Percentiles rank a stretch among this genome's conserved stretches.
Evolutionary conservation across 306 rosid genomes (phyloP).

Genomic region (Cucumis hystrix): DNA sequence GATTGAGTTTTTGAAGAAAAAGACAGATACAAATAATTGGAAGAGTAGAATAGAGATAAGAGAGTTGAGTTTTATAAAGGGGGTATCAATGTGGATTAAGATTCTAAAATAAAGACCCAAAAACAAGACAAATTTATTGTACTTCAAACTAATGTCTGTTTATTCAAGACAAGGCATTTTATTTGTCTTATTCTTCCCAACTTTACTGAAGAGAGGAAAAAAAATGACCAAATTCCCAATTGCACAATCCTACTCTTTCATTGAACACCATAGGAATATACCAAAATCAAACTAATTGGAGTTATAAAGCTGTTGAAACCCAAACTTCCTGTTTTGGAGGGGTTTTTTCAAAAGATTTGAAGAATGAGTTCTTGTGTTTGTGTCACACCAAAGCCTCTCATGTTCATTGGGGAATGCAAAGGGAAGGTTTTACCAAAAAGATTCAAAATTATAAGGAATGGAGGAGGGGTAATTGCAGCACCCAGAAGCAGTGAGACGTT

Average conservation of each 20-base stretch:
- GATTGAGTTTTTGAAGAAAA: neutral
- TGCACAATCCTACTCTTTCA: neutral
- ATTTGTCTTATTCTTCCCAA: neutral
- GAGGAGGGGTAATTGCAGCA: slow-evolving; percentile 27
- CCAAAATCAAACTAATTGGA: neutral
- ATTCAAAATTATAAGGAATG: slow-evolving; percentile 7
- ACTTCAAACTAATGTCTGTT: neutral
- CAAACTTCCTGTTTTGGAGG: neutral
- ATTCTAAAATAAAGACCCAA: neutral
- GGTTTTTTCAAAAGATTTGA: neutral
- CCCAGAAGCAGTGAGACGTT: slow-evolving; percentile 19
- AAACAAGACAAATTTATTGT: slow-evolving; percentile 1
- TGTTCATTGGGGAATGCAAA: slow-evolving; percentile 7
- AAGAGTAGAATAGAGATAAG: neutral
- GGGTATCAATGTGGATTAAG: neutral
- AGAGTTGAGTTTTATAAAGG: neutral
- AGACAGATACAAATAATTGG: neutral
- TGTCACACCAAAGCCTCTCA: slow-evolving; percentile 21
- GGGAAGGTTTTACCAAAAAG: slow-evolving; percentile 9
- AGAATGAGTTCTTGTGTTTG: slow-evolving; percentile 39
- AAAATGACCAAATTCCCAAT: neutral
- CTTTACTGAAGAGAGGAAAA: neutral
- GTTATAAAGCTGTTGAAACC: neutral
- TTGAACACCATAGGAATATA: neutral
- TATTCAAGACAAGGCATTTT: slow-evolving; percentile 2